phyloP scores from a whole-genome alignment of 1,284 basidiomycete genomes.

The Volvariella volvacea region DNA sequence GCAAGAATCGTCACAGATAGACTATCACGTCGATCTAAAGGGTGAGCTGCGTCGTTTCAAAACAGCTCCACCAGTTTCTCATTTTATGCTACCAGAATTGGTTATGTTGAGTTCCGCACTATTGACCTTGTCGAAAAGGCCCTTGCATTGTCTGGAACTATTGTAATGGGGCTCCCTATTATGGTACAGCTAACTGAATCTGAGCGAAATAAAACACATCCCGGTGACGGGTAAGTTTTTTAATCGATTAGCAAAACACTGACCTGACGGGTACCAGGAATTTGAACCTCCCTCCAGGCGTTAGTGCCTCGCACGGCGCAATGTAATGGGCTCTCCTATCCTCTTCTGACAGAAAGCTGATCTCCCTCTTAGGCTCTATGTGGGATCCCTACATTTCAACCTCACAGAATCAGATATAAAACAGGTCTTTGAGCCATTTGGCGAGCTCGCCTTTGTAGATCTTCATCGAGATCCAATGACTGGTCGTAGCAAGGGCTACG shows the following conservation, averaged over 20 bases:
- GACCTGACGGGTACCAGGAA: conserved; percentile 37
- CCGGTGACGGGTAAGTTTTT: conserved; percentile 67
- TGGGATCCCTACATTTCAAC: conserved; percentile 95
- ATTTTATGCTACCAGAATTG: conserved; percentile 49
- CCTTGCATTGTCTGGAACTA: conserved; percentile 82
- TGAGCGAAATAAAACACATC: conserved; percentile 86
- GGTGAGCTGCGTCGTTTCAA: conserved; percentile 66
- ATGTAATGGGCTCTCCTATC: conserved; percentile 53
- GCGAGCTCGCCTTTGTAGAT: conserved; percentile 96
- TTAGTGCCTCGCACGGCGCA: conserved; percentile 66
- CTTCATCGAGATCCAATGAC: conserved; percentile 90
- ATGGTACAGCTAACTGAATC: conserved; percentile 95
- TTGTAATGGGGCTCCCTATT: conserved; percentile 97
- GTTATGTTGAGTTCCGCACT: conserved; percentile 93
- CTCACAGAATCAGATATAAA: conserved; percentile 94
- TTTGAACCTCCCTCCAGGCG: conserved; percentile 71
- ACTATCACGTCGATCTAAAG: conserved; percentile 89
- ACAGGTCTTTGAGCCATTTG: conserved; percentile 98
- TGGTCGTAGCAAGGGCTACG: conserved; percentile 95
- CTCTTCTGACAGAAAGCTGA: conserved; percentile 6
- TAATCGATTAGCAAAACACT: conserved; percentile 2
- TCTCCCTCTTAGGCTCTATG: conserved; percentile 70
- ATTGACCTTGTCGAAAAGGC: conserved; percentile 91
- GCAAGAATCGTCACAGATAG: conserved; percentile 94
- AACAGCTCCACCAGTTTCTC: no score